These are phyloP conservation scores for Cornus kousa DNA, from an alignment of 148 eudicot genomes.

Conservation along the genomic window DNA sequence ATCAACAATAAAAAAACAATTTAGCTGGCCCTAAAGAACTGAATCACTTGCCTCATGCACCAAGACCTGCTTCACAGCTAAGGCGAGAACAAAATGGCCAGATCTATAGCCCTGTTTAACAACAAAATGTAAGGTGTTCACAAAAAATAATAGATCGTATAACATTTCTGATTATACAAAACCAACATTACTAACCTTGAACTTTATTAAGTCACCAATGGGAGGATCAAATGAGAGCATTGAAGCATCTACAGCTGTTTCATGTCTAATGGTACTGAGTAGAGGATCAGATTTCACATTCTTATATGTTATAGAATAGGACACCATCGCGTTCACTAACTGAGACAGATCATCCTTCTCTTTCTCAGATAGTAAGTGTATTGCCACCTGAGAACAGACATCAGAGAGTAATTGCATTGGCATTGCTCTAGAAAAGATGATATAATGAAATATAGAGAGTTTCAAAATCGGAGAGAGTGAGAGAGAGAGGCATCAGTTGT, in stretches of 20 bases:
- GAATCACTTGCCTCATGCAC: slow-evolving; percentile 71
- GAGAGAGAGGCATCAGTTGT: background rate
- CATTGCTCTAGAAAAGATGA: background rate
- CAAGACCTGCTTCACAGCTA: slow-evolving; percentile 82
- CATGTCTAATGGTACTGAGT: slow-evolving; percentile 32
- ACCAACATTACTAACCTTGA: slow-evolving; percentile 51
- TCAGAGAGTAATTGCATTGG: background rate
- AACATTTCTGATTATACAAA: background rate
- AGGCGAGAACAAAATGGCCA: slow-evolving; percentile 58
- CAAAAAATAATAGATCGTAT: slow-evolving; percentile 15
- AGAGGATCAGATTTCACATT: slow-evolving; percentile 49
- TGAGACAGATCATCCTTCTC: slow-evolving; percentile 65
- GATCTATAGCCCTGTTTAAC: slow-evolving; percentile 62
- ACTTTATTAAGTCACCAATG: slow-evolving; percentile 51
- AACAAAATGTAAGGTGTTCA: slow-evolving; percentile 14
- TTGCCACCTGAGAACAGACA: slow-evolving; percentile 63
- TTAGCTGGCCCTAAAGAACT: background rate
- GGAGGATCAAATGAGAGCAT: slow-evolving; percentile 82
- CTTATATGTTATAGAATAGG: slow-evolving; percentile 70
- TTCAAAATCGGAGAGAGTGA: background rate
- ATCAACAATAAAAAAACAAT: background rate
- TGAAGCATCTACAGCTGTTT: slow-evolving; percentile 47
- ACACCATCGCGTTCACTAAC: slow-evolving; percentile 76
- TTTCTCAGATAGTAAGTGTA: slow-evolving; percentile 75
- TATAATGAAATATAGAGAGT: background rate